A percentile compares a stretch with the other conserved stretches of the same genome.
Evolutionary conservation across 2,329 filamentous ascomycete species (phyloP).

Genomic region (Metarhizium album): DNA sequence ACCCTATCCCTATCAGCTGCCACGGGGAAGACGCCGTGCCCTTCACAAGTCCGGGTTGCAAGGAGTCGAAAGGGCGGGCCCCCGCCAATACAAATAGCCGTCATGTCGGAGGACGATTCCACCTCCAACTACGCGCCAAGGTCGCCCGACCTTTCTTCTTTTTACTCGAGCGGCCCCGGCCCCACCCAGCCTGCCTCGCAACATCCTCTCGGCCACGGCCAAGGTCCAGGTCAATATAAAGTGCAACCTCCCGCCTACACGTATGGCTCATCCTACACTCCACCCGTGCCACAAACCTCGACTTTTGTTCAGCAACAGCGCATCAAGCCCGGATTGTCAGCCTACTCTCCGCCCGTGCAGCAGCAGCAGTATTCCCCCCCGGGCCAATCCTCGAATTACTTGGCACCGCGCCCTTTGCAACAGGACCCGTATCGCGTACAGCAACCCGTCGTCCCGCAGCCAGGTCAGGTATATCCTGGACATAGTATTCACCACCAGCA

Average conservation of each 20-base stretch:
- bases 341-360: constrained; percentile 13
- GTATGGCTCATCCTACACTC: constrained; percentile 16
- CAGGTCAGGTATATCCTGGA: neutral
- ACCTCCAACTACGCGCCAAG: constrained; percentile 40
- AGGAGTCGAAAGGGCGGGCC: neutral
- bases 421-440: constrained; percentile 11
- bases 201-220: constrained; percentile 11
- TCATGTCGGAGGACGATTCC: constrained; percentile 36
- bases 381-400: constrained; percentile 8
- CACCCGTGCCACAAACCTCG: constrained; percentile 17
- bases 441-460: constrained; percentile 7
- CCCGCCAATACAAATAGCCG: constrained; percentile 5
- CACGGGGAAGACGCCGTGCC: too few relatives aligned
- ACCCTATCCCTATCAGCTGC: too few relatives aligned
- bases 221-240: constrained; percentile 22
- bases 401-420: constrained; percentile 9
- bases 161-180: constrained; percentile 29
- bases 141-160: constrained; percentile 48
- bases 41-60: neutral
- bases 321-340: constrained; percentile 13
- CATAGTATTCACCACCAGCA: too few relatives aligned
- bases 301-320: constrained; percentile 16
- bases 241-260: constrained; percentile 18
- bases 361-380: constrained; percentile 14
- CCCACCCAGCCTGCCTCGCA: constrained; percentile 14